These are phyloP conservation scores for Xylariaceae sp. DNA, from an alignment of 2,329 filamentous ascomycete species.

Conservation along the genomic window DNA sequence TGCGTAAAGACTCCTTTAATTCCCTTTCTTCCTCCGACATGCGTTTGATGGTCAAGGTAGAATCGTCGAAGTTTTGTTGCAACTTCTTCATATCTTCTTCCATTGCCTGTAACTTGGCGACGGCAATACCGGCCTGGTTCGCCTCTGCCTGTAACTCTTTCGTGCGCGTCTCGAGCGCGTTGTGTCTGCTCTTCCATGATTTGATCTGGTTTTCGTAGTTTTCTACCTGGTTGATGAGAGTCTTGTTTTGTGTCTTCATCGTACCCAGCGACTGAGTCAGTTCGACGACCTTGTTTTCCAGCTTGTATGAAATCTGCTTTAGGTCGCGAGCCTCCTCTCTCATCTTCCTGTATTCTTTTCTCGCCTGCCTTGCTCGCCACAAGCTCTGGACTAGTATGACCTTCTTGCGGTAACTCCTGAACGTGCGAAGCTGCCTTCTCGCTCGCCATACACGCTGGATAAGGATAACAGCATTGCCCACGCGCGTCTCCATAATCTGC, in stretches of 20 bases:
- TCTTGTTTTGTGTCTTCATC: conserved; percentile 93
- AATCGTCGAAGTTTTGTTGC: conserved; percentile 84
- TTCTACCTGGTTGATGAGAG: conserved; percentile 78
- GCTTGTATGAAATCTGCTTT: conserved; percentile 98
- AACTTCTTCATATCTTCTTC: conserved; percentile 94
- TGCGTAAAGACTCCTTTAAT: conserved; percentile 73
- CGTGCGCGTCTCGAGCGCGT: conserved; percentile 77
- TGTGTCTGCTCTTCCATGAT: conserved; percentile 90
- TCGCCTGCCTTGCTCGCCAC: conserved; percentile 80
- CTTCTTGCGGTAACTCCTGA: conserved; percentile 86
- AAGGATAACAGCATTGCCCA: conserved; percentile 82
- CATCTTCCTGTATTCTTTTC: conserved; percentile 79
- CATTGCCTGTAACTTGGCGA: conserved; percentile 82
- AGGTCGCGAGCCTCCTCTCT: conserved; percentile 95
- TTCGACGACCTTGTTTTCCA: conserved; percentile 99
- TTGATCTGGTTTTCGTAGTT: conserved; percentile 96
- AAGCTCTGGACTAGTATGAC: conserved; percentile 85
- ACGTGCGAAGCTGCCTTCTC: conserved; percentile 68
- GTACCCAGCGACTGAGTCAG: conserved; percentile 88
- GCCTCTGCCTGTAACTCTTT: conserved; percentile 95
- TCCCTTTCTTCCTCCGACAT: conserved; percentile 91
- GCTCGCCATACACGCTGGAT: conserved; percentile 91
- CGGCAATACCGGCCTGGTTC: conserved; percentile 94
- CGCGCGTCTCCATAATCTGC: conserved; percentile 86
- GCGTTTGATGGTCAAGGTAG: conserved; percentile 81